Base-by-base conservation (phyloP, 1,284 basidiomycete species). In the Ceratobasidium theobromae region DNA sequence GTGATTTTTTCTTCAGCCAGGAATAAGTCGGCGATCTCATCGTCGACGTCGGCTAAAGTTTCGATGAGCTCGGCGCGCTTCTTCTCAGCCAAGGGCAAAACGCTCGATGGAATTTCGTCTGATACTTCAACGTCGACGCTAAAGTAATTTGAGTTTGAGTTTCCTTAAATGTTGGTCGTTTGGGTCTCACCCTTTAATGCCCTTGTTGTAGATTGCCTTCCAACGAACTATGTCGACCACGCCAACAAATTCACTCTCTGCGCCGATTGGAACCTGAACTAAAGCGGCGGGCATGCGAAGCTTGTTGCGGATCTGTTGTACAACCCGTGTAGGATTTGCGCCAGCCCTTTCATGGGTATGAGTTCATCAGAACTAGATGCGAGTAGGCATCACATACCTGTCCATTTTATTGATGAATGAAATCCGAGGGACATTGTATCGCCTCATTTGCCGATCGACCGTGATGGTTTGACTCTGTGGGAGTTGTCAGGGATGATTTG, bases 381-480 rank as follows among this genome's bases (percentile, higher is more conserved):
- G 53, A 4, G 1, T 41, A 35, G 45, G 23, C 53, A 55, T 4
- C 33, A 71, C 72, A 45, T 53, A 89, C 89, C 93, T 85, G 75
- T 99, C 97, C 97, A 99, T 99, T 80, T 99, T 99, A 81, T 99
- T 99, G 75, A 99, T 89, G 76, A 99, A 99, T 0, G 94, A 96
- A 68, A 99, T 84, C 60, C 97, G 84, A 66, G 97, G 97, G 68
- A 99, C 94, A 72, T 89, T 88, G 76, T 99, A 99, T 45, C 97
- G 86, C 71, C 92, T 84, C 97, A 99, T 99, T 82, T 99, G 97
- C 70, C 97, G 83, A 79, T 99, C 97, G 55, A 99, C 97, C 8
- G 97, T 99, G 55, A 96, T 99, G 1, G 97, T 99, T 85, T 99
- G 97, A 78, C 91, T 92, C 86, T 93, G 43, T 21, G 4, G 18